Evolutionary conservation across 352 stramenopile genomes (phyloP).

Genomic region (Phytopythium mirpurense): DNA sequence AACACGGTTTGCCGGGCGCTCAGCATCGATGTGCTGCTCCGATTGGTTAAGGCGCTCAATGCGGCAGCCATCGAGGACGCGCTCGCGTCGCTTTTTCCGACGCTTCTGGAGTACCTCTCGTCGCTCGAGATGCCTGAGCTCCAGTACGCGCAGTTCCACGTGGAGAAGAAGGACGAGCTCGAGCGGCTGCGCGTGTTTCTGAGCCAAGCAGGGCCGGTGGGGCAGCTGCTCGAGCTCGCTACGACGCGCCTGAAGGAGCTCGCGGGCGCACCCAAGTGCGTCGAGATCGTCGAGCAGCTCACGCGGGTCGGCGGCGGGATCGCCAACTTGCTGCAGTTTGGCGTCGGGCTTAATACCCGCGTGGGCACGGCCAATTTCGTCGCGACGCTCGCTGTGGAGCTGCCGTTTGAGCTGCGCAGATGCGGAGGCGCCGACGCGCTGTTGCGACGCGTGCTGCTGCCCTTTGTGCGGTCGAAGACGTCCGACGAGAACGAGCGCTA

Average conservation of each 20-base stretch:
- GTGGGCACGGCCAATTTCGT: slow-evolving; percentile 78
- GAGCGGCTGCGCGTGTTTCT: slow-evolving; percentile 74
- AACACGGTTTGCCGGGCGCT: slow-evolving; percentile 59
- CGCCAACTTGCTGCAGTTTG: slow-evolving; percentile 56
- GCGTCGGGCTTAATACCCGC: slow-evolving; percentile 76
- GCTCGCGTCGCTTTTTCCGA: slow-evolving; percentile 51
- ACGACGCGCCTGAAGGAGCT: slow-evolving; percentile 56
- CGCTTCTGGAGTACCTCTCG: slow-evolving; percentile 74
- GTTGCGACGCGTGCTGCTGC: slow-evolving; percentile 47
- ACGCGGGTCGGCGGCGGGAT: slow-evolving; percentile 26
- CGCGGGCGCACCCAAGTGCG: slow-evolving; percentile 24
- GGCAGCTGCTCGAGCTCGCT: slow-evolving; percentile 59
- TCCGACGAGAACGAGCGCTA: slow-evolving; percentile 69
- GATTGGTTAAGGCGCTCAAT: slow-evolving; percentile 61
- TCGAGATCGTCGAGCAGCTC: slow-evolving; percentile 49
- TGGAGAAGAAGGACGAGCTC: slow-evolving; percentile 80
- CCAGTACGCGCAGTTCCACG: slow-evolving; percentile 83
- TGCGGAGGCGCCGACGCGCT: slow-evolving; percentile 53
- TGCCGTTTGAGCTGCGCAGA: slow-evolving; percentile 70
- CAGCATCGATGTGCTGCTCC: slow-evolving; percentile 67
- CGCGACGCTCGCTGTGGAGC: slow-evolving; percentile 51
- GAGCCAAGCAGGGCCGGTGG: slow-evolving; percentile 68
- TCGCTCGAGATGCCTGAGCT: slow-evolving; percentile 80
- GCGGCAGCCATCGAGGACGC: slow-evolving; percentile 47
- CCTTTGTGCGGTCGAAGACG: slow-evolving; percentile 50